Conservation (phyloP, 2,329 filamentous ascomycete genomes). For the Paracoccidioides lutzii region DNA sequence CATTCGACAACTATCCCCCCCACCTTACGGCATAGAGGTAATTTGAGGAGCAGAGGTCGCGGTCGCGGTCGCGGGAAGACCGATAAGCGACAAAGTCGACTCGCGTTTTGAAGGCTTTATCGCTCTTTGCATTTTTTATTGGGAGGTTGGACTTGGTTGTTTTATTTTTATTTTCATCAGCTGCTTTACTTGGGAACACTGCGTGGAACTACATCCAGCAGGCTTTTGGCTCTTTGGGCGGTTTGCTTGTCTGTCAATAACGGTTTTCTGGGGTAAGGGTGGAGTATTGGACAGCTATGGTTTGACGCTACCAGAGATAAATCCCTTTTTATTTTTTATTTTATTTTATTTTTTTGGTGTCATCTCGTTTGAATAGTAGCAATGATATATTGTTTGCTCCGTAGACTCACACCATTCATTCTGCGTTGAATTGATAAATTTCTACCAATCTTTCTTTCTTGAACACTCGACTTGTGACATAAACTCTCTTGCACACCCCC, state of each 20-base stretch:
- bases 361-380: too few relatives aligned
- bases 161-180: background rate
- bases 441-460: too few relatives aligned
- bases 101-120: slow-evolving; percentile 8
- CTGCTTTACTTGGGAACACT: background rate
- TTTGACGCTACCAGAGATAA: background rate
- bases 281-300: background rate
- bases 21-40: background rate
- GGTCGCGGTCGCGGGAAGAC: background rate
- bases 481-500: background rate
- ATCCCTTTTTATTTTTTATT: background rate
- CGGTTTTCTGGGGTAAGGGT: background rate
- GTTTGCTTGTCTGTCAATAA: background rate
- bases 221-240: background rate
- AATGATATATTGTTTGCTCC: background rate
- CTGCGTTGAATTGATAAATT: background rate
- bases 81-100: slow-evolving; percentile 10
- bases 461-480: background rate
- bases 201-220: background rate
- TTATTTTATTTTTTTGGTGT: background rate
- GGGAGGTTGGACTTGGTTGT: background rate
- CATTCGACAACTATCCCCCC: background rate
- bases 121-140: background rate
- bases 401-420: background rate
- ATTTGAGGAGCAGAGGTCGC: background rate